A percentile compares a stretch with the other conserved stretches of the same genome.
Evolutionary conservation across 306 rosid genomes (phyloP).

Genomic region (Medicago lupulina): DNA sequence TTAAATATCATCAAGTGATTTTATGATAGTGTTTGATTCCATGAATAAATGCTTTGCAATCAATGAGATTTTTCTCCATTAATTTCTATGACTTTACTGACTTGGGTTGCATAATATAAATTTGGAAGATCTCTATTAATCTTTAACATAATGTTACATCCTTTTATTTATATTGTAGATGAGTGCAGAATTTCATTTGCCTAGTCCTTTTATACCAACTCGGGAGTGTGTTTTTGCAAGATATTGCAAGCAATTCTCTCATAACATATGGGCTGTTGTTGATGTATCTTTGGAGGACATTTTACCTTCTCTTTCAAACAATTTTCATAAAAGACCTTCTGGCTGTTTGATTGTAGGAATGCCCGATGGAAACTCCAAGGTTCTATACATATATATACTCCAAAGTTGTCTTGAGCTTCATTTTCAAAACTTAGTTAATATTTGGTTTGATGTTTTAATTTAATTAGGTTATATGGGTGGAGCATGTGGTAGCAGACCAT

Average conservation of each 20-base stretch:
- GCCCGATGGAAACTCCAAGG: conserved; percentile 56
- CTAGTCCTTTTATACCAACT: conserved; percentile 45
- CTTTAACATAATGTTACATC: not conserved
- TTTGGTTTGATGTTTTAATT: too few relatives aligned
- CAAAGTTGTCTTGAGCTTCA: too few relatives aligned
- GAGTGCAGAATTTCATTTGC: conserved; percentile 57
- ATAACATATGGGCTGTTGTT: conserved; percentile 59
- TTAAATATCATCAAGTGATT: not conserved
- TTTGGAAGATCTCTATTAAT: not conserved
- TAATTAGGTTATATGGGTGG: conserved; percentile 75
- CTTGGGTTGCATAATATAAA: not conserved
- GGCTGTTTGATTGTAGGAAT: conserved; percentile 59
- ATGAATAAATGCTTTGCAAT: not conserved
- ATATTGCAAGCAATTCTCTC: conserved; percentile 53
- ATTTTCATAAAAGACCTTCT: conserved; percentile 56
- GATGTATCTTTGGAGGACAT: conserved; percentile 63
- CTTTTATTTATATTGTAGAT: too few relatives aligned
- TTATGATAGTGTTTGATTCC: conserved; percentile 1
- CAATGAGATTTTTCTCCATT: not conserved
- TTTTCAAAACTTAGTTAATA: too few relatives aligned
- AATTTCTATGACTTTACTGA: not conserved
- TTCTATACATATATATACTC: not conserved
- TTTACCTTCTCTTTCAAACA: conserved; percentile 47
- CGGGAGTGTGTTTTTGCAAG: conserved; percentile 62
- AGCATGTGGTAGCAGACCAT: conserved; percentile 61